Evolutionary conservation across 2,329 filamentous ascomycete species (phyloP).

Genomic region (Pestalotiopsis sp.): DNA sequence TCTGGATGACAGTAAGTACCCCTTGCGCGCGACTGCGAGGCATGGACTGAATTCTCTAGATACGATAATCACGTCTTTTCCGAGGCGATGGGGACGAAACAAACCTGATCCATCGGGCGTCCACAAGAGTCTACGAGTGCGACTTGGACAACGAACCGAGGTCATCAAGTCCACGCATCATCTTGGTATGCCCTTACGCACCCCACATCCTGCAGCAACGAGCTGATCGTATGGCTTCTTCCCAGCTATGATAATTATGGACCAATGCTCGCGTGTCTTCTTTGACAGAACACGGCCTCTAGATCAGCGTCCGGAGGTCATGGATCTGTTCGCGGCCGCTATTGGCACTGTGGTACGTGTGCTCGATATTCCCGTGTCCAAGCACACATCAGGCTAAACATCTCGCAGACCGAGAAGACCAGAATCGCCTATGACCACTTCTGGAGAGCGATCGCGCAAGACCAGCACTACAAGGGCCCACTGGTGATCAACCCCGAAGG

Average conservation of each 20-base stretch:
- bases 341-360: conserved; percentile 30
- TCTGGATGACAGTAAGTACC: conserved; percentile 16
- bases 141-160: conserved; percentile 17
- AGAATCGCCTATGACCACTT: conserved; percentile 17
- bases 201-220: neutral
- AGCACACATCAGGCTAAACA: conserved; percentile 5
- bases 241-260: conserved; percentile 36
- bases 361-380: conserved; percentile 13
- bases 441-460: neutral
- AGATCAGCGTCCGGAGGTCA: conserved; percentile 32
- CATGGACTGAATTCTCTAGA: conserved; percentile 23
- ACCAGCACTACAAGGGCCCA: conserved; percentile 18
- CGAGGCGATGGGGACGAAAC: conserved; percentile 39
- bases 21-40: neutral
- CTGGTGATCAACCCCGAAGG: conserved; percentile 33
- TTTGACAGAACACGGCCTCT: conserved; percentile 35
- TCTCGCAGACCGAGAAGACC: conserved; percentile 7
- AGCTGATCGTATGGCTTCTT: neutral
- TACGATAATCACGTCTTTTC: conserved; percentile 41
- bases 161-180: conserved; percentile 33
- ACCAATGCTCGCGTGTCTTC: conserved; percentile 38
- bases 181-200: conserved; percentile 16
- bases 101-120: conserved; percentile 39
- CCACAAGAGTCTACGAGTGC: conserved; percentile 36
- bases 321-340: conserved; percentile 34